phyloP scores from a whole-genome alignment of 2,329 filamentous ascomycete species.

The Elsinoe batatas region DNA sequence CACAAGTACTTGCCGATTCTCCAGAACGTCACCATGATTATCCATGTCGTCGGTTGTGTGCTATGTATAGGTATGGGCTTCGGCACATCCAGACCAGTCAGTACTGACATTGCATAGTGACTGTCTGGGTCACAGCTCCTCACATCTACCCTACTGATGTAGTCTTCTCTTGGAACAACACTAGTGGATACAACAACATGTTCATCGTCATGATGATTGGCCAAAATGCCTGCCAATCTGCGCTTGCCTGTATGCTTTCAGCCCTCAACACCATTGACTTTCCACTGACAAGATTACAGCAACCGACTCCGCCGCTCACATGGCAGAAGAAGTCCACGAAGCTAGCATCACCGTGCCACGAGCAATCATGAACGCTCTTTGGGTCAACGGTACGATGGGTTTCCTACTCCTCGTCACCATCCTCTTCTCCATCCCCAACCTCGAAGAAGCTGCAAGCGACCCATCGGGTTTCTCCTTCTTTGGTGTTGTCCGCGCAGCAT shows the following conservation, averaged over 20 bases:
- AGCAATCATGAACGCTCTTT: conserved; percentile 22
- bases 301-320: conserved; percentile 18
- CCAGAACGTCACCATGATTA: conserved; percentile 31
- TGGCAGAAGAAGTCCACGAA: conserved; percentile 24
- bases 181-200: conserved; percentile 30
- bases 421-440: conserved; percentile 23
- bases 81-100: too few relatives aligned
- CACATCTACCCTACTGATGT: conserved; percentile 22
- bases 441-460: conserved; percentile 23
- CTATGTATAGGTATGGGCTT: background rate
- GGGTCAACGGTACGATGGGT: conserved; percentile 29
- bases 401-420: conserved; percentile 24
- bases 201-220: conserved; percentile 27
- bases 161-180: conserved; percentile 30
- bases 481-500: conserved; percentile 17
- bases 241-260: conserved; percentile 18
- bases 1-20: conserved; percentile 15
- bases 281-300: background rate
- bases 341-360: conserved; percentile 23
- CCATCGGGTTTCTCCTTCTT: conserved; percentile 29
- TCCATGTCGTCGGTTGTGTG: conserved; percentile 26
- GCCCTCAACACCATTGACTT: background rate
- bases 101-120: conserved; percentile 10
- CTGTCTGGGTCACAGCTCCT: conserved; percentile 22
- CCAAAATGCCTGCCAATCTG: conserved; percentile 23